Evolutionary conservation across 495 filamentous ascomycete genomes (phyloP), one percentile per base, ranked within the genome.

Genomic region (Talaromyces ruber): DNA sequence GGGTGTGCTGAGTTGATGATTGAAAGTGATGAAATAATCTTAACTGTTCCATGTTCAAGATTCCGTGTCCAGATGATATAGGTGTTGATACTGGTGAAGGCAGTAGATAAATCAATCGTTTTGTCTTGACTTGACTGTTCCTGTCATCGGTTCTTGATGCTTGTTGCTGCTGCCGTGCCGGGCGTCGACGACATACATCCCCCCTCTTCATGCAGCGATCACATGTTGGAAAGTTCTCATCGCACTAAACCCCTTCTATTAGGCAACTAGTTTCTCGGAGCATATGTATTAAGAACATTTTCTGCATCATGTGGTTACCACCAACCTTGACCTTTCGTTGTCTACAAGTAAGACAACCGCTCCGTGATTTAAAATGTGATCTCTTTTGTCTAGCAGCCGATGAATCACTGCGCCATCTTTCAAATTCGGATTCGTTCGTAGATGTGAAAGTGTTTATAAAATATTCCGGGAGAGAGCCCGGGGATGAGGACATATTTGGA

Each of bases 301-400:
- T n/a, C 6, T 16, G n/a, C 18, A 57, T 57, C 0, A 16, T 21
- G n/a, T n/a, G 18, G 0, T 7, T n/a, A 55, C 30, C 11, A 57
- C 28, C 25, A 59, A 70, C 68, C 56, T 70, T 68, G 24, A 70
- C 66, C 22, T 62, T 62, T 6, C 68, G 63, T 8, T 39, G 21
- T 50, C 68, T 70, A 57, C 68, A 70, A 14, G 63, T 64, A 25
- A 59, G 61, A 37, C 68, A 70, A 6, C 68, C 68, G 56, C 64
- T 64, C 21, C 64, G 54, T 8, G 68, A 70, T 56, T 70, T 70
- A 21, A 51, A 58, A 60, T 70, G 68, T 7, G 56, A 18, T 16
- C 24, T 37, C 28, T 59, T 59, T 16, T 37, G 29, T 22, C 21
- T 39, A 24, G 30, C 3, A 30, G n/a, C 12, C 1, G 24, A 24